Percentiles rank a stretch among this genome's conserved stretches.
phyloP scores from a whole-genome alignment of 2,329 filamentous ascomycete species.

The Pestalotiopsis fici region DNA sequence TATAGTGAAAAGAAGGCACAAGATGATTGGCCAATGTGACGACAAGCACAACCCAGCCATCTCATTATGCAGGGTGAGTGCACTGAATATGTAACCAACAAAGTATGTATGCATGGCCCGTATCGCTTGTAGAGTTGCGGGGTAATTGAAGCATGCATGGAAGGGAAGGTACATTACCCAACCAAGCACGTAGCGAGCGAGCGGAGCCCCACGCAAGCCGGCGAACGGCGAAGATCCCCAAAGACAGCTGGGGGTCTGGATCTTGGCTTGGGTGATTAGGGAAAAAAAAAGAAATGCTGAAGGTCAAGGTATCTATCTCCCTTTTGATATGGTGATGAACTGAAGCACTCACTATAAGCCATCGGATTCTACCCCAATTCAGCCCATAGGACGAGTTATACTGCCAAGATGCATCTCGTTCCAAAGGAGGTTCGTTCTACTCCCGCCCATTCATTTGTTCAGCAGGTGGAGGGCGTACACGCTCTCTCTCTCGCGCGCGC shows the following conservation, averaged over 20 bases:
- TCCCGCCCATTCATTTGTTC: not conserved
- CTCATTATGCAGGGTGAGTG: not conserved
- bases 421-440: conserved; percentile 31
- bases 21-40: not conserved
- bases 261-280: not conserved
- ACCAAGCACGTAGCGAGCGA: not conserved
- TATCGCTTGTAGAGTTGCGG: conserved; percentile 3
- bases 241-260: not conserved
- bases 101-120: not conserved
- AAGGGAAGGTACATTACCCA: not conserved
- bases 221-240: not conserved
- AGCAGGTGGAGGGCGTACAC: too few relatives aligned
- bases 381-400: not conserved
- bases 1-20: not conserved
- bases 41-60: not conserved
- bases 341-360: not conserved
- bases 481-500: too few relatives aligned
- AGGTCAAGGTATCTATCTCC: not conserved
- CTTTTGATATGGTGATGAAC: not conserved
- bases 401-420: conserved; percentile 29
- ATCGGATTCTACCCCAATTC: not conserved
- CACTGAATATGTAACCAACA: not conserved
- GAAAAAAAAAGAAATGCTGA: not conserved
- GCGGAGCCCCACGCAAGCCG: conserved; percentile 8
- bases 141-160: not conserved